Base-by-base conservation (phyloP, 1,284 basidiomycete genomes). In the Melampsora occidentalis region DNA sequence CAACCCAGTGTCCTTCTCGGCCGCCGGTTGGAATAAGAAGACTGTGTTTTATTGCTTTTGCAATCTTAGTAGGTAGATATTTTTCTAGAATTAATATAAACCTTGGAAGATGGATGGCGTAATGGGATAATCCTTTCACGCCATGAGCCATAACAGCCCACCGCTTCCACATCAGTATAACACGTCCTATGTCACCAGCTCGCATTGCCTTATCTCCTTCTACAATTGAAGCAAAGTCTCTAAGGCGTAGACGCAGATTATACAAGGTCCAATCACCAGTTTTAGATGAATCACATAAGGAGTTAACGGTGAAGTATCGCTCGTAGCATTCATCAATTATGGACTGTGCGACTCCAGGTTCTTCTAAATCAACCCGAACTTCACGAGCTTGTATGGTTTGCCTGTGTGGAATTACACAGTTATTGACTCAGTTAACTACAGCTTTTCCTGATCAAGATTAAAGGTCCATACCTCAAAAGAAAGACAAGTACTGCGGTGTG, bases 111-210 rank as follows among this genome's bases (percentile, higher is more conserved):
- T 57, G 33, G 1, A 61, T 70, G 33, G 51, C 2, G 18, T 70
- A 70, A 18, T 59, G 53, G 10, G 33, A 57, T n/a, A 70, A 14
- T 6, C 57, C 35, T 9, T 31, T 70, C 35, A 70, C 62, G 25
- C 69, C 69, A 25, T 70, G 69, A n/a, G 57, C 69, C 69, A 70
- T 59, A 6, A 70, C 25, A 6, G n/a, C 53, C 69, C 69, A 62
- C 46, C 42, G 62, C 57, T 14, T 53, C 69, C 69, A 70, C 22
- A 70, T 70, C 4, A 22, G 25, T 25, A 70, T 18, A 42, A 12
- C 12, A 10, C 22, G 28, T 14, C 69, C 69, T 35, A 69, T 69
- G 16, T 69, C 69, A 33, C 69, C 69, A 14, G 53, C 31, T 12
- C 33, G 51, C 69, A 71, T 71, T 12, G 51, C 16, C 25, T 42